These are phyloP conservation scores for Osmozyma mogii DNA, from an alignment of 805 yeast species.

Conservation along the genomic window DNA sequence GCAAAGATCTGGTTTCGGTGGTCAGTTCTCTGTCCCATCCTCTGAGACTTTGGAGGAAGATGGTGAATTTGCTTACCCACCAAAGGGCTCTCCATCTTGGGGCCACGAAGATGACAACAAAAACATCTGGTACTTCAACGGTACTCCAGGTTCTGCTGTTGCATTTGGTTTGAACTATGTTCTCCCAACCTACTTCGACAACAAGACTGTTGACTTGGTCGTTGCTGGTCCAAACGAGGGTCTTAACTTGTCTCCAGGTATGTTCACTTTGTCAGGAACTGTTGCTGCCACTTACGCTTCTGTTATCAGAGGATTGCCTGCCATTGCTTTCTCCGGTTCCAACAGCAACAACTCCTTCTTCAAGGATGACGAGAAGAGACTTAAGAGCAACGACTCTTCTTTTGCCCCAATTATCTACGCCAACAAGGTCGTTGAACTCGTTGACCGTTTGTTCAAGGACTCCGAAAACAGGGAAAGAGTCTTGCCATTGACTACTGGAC, in stretches of 20 bases:
- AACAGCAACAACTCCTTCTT: conserved; percentile 42
- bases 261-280: conserved; percentile 41
- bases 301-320: conserved; percentile 41
- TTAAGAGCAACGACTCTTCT: conserved; percentile 27
- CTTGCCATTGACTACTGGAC: conserved; percentile 38
- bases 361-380: conserved; percentile 37
- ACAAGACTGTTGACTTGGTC: conserved; percentile 39
- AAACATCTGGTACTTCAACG: conserved; percentile 45
- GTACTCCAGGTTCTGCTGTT: conserved; percentile 47
- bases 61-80: conserved; percentile 42
- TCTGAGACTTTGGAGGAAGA: conserved; percentile 31
- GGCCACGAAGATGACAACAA: conserved; percentile 39
- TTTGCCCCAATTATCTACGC: conserved; percentile 41
- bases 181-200: conserved; percentile 37
- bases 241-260: conserved; percentile 35
- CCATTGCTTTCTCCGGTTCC: conserved; percentile 46
- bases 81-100: conserved; percentile 47
- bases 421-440: conserved; percentile 30
- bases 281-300: conserved; percentile 44
- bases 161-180: conserved; percentile 42
- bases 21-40: conserved; percentile 39
- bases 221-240: conserved; percentile 51
- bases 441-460: conserved; percentile 26
- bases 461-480: conserved; percentile 30
- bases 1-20: conserved; percentile 49